A percentile compares a stretch with the other conserved stretches of the same genome.
These are phyloP conservation scores for Candida corydali DNA, from an alignment of 805 yeast species.

Conservation along the genomic window DNA sequence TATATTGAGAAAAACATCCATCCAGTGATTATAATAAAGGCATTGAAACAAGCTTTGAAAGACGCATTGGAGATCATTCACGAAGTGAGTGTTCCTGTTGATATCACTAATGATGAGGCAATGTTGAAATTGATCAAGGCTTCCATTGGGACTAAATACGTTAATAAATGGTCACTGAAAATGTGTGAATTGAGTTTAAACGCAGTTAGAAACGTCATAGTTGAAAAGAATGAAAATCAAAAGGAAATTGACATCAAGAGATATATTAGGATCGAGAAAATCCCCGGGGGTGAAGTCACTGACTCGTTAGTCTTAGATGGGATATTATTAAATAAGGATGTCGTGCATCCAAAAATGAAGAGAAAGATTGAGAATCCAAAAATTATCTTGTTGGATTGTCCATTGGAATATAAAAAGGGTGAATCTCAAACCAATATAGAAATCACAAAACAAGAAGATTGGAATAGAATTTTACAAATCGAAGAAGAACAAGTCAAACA, in stretches of 20 bases:
- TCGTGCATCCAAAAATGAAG: slow-evolving; percentile 98
- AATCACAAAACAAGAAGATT: slow-evolving; percentile 92
- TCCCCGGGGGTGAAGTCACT: slow-evolving; percentile 96
- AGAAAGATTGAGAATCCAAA: slow-evolving; percentile 86
- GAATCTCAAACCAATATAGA: slow-evolving; percentile 98
- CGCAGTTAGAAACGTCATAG: slow-evolving; percentile 81
- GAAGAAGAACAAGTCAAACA: slow-evolving; percentile 95
- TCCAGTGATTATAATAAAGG: slow-evolving; percentile 94
- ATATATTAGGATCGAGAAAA: slow-evolving; percentile 89
- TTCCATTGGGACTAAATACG: slow-evolving; percentile 94
- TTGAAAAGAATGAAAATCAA: slow-evolving; percentile 56
- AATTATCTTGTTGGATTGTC: slow-evolving; percentile 87
- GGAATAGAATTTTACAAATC: slow-evolving; percentile 91
- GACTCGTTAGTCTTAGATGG: slow-evolving; percentile 89
- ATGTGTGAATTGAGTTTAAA: slow-evolving; percentile 87
- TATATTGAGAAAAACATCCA: slow-evolving; percentile 93
- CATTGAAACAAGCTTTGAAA: slow-evolving; percentile 81
- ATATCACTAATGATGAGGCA: slow-evolving; percentile 76
- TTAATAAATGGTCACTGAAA: slow-evolving; percentile 81
- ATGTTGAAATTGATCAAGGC: slow-evolving; percentile 84
- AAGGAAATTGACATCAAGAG: slow-evolving; percentile 89
- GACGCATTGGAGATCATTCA: slow-evolving; percentile 90
- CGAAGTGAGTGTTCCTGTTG: slow-evolving; percentile 79
- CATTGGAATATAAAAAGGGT: slow-evolving; percentile 97
- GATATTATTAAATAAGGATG: slow-evolving; percentile 89